phyloP scores from a whole-genome alignment of 2,329 filamentous ascomycete genomes.

The Ceratocystiopsis minuta region DNA sequence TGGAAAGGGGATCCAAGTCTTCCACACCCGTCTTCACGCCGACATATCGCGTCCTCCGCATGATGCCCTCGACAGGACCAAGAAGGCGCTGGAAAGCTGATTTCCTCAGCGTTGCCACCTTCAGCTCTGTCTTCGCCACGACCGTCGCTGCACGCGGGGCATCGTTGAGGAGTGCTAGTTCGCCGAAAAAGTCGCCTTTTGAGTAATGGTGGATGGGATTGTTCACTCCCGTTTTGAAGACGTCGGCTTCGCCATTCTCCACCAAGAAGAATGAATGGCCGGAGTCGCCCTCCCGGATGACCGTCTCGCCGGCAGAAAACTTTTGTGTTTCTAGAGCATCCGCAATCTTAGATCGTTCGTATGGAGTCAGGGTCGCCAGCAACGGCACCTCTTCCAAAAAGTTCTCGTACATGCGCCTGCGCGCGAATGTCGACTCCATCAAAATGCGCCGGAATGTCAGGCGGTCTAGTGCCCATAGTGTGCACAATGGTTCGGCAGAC shows the following conservation, averaged over 20 bases:
- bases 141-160: constrained; percentile 83
- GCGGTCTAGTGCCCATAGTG: constrained; percentile 85
- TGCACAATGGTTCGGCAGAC: constrained; percentile 59
- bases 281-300: constrained; percentile 82
- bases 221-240: constrained; percentile 57
- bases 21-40: constrained; percentile 44
- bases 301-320: constrained; percentile 57
- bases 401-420: constrained; percentile 89
- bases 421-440: constrained; percentile 95
- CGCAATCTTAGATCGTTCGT: constrained; percentile 93
- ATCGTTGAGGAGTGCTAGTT: constrained; percentile 84
- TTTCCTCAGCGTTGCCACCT: constrained; percentile 82
- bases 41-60: constrained; percentile 59
- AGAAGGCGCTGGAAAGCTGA: constrained; percentile 87
- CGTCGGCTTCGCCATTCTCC: constrained; percentile 72
- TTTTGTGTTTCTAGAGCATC: constrained; percentile 88
- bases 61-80: constrained; percentile 83
- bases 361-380: constrained; percentile 64
- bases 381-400: constrained; percentile 90
- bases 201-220: constrained; percentile 61
- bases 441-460: constrained; percentile 94
- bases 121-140: constrained; percentile 68
- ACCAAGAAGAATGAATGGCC: constrained; percentile 85
- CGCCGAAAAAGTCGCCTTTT: constrained; percentile 94
- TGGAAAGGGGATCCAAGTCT: constrained; percentile 43